A percentile compares a stretch with the other conserved stretches of the same genome.
Conservation (phyloP, 148 eudicot genomes). For the Camellia lanceoleosa region DNA sequence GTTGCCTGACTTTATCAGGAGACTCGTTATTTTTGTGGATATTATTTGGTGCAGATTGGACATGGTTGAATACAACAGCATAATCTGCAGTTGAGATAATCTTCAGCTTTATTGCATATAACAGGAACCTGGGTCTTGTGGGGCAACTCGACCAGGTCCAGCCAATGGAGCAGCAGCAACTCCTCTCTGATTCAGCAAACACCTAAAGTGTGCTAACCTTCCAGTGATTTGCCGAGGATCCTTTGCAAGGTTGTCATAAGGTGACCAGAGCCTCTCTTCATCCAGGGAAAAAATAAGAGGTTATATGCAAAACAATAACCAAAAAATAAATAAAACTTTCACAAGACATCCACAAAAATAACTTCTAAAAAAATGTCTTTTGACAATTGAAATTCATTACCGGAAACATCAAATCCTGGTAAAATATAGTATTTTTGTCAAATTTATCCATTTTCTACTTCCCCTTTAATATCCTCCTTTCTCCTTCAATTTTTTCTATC, state of each 20-base stretch:
- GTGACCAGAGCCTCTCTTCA: slow-evolving; percentile 88
- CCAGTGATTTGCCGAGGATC: slow-evolving; percentile 48
- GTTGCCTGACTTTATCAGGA: neutral
- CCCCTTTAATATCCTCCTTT: no score
- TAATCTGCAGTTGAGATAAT: neutral
- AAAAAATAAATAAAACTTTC: neutral
- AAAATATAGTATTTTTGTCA: no score
- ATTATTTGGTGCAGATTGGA: neutral
- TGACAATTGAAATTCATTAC: neutral
- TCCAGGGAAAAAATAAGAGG: neutral
- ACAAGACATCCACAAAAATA: neutral
- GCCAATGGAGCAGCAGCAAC: slow-evolving; percentile 78
- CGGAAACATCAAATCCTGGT: no score
- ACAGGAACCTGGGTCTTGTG: slow-evolving; percentile 70
- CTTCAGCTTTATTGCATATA: slow-evolving; percentile 33
- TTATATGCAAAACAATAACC: no score
- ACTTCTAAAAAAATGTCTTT: neutral
- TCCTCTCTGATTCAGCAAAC: slow-evolving; percentile 84
- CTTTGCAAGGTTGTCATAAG: slow-evolving; percentile 52
- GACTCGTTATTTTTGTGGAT: neutral
- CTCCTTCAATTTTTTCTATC: no score
- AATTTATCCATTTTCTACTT: no score
- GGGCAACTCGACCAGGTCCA: slow-evolving; percentile 65
- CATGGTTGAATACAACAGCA: neutral
- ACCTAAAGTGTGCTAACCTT: slow-evolving; percentile 75